Percentiles rank a stretch among this genome's conserved stretches.
phyloP scores from a whole-genome alignment of 2,329 filamentous ascomycete genomes.

The Talaromyces sp. region DNA sequence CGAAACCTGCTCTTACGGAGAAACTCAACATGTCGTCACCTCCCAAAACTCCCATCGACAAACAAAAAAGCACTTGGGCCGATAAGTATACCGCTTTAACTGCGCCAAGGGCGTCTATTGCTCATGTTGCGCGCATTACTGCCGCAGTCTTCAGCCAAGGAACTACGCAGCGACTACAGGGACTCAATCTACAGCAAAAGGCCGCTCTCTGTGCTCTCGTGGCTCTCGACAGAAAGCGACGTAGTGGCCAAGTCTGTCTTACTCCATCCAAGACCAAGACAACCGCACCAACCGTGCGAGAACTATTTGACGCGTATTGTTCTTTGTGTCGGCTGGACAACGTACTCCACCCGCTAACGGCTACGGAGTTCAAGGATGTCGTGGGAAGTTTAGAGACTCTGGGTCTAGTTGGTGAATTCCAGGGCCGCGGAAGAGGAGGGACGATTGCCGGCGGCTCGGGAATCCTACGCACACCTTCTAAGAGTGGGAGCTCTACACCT shows the following conservation, averaged over 20 bases:
- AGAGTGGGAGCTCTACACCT: constrained; percentile 53
- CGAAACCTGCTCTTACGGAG: constrained; percentile 72
- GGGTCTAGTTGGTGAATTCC: constrained; percentile 66
- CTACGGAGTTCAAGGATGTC: constrained; percentile 91
- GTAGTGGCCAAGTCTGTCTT: constrained; percentile 37
- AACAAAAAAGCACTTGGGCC: constrained; percentile 35
- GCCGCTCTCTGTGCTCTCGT: constrained; percentile 85
- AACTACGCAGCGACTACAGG: constrained; percentile 74
- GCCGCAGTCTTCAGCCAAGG: constrained; percentile 87
- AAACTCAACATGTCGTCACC: constrained; percentile 67
- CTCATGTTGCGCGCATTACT: constrained; percentile 87
- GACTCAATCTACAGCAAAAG: constrained; percentile 92
- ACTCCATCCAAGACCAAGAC: constrained; percentile 57
- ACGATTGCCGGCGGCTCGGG: constrained; percentile 41
- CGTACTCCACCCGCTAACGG: constrained; percentile 82
- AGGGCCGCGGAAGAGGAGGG: constrained; percentile 68
- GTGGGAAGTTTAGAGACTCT: constrained; percentile 83
- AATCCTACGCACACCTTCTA: constrained; percentile 63
- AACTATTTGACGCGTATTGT: constrained; percentile 78
- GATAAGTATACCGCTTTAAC: constrained; percentile 64
- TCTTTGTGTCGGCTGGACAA: constrained; percentile 79
- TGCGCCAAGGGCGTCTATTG: constrained; percentile 82
- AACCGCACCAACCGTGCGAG: constrained; percentile 73
- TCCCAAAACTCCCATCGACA: constrained; percentile 32
- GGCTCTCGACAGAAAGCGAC: constrained; percentile 71